A percentile compares a stretch with the other conserved stretches of the same genome.
These are phyloP conservation scores for Xylariaceae sp. DNA, from an alignment of 2,329 filamentous ascomycete species.

Conservation along the genomic window DNA sequence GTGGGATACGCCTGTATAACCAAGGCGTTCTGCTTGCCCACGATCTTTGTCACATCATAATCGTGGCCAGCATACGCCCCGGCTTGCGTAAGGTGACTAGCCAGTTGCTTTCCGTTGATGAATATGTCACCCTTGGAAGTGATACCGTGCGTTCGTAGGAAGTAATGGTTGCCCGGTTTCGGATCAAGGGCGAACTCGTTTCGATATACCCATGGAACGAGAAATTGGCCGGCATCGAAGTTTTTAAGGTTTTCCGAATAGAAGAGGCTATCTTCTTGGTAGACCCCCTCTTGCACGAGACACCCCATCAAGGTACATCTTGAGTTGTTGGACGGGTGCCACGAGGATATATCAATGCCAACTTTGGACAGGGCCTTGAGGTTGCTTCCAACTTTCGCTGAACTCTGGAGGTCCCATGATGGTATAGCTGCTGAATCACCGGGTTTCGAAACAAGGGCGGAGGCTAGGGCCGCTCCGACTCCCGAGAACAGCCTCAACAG, in stretches of 20 bases:
- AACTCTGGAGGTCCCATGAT: conserved; percentile 46
- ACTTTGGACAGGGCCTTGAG: conserved; percentile 37
- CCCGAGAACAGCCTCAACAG: conserved; percentile 18
- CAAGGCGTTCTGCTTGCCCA: conserved; percentile 42
- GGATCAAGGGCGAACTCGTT: conserved; percentile 42
- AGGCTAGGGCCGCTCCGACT: conserved; percentile 6
- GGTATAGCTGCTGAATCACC: conserved; percentile 32
- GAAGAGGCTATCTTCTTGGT: conserved; percentile 49
- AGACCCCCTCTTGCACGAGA: conserved; percentile 46
- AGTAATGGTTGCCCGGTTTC: conserved; percentile 38
- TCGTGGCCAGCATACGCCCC: conserved; percentile 52
- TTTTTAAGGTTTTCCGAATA: conserved; percentile 44
- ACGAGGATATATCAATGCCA: conserved; percentile 42
- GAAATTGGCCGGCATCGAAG: conserved; percentile 43
- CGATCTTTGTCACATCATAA: conserved; percentile 48
- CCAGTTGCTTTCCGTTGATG: conserved; percentile 51
- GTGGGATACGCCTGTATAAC: conserved; percentile 52
- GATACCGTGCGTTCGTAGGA: conserved; percentile 54
- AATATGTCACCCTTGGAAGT: conserved; percentile 55
- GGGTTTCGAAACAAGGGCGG: conserved; percentile 19
- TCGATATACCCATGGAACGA: conserved; percentile 54
- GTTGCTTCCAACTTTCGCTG: conserved; percentile 33
- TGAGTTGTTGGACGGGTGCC: conserved; percentile 44
- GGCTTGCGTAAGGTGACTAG: conserved; percentile 42
- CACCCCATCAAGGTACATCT: conserved; percentile 53